phyloP scores from a whole-genome alignment of 345 rosid species.

The Eucalyptus marginata region DNA sequence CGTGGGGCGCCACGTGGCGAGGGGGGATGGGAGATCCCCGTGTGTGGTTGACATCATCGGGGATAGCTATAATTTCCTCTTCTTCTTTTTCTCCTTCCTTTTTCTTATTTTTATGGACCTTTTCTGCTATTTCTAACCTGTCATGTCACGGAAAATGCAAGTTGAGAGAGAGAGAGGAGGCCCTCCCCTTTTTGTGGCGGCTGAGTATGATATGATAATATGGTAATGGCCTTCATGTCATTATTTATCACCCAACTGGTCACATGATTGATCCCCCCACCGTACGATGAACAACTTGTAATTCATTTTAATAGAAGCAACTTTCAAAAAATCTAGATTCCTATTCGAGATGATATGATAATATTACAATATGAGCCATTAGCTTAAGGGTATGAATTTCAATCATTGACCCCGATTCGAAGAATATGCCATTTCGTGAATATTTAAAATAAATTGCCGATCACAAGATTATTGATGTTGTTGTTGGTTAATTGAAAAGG shows the following conservation, averaged over 20 bases:
- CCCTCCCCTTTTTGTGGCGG: background rate
- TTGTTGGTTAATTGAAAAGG: background rate
- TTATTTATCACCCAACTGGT: background rate
- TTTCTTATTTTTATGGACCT: background rate
- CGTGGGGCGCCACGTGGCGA: background rate
- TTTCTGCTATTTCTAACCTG: background rate
- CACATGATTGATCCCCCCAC: background rate
- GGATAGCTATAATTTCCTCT: background rate
- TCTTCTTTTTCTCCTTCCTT: accelerated
- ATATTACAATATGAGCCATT: accelerated
- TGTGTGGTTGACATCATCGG: background rate
- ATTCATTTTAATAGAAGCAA: background rate
- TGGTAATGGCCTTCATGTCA: background rate
- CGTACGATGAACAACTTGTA: accelerated
- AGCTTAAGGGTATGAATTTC: accelerated
- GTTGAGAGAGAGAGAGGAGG: background rate
- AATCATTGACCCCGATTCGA: accelerated
- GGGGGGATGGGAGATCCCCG: background rate
- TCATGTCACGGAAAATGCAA: background rate
- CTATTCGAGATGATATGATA: background rate
- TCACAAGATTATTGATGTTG: accelerated
- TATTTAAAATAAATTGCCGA: accelerated
- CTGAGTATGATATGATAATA: background rate
- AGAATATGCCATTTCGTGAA: accelerated
- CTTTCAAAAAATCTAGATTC: background rate